Evolutionary conservation across 768 basidiomycete species (phyloP).

Genomic region (Pluteus cervinus): DNA sequence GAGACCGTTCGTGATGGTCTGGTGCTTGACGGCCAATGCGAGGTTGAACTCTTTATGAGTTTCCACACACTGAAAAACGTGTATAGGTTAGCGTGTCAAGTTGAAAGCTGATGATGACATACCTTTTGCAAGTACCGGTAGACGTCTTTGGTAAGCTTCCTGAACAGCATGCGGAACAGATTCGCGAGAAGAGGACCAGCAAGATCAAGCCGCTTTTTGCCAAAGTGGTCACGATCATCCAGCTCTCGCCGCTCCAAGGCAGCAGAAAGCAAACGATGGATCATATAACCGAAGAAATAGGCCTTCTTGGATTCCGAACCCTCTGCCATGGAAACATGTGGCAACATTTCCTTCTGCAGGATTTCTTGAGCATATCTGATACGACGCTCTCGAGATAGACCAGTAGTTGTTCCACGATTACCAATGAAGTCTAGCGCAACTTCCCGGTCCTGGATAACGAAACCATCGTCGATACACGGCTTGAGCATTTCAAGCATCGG

Average conservation of each 20-base stretch:
- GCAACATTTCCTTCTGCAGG: slow-evolving; percentile 96
- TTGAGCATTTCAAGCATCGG: slow-evolving; percentile 98
- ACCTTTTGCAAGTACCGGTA: slow-evolving; percentile 98
- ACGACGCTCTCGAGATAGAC: slow-evolving; percentile 86
- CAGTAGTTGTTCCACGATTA: slow-evolving; percentile 92
- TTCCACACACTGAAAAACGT: slow-evolving; percentile 79
- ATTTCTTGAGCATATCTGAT: slow-evolving; percentile 97
- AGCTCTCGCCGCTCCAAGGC: slow-evolving; percentile 92
- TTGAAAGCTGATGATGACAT: slow-evolving; percentile 9
- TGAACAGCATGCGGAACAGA: slow-evolving; percentile 95
- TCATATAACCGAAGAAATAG: slow-evolving; percentile 99
- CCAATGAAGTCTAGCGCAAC: slow-evolving; percentile 98
- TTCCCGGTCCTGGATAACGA: slow-evolving; percentile 96
- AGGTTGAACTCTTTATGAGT: slow-evolving; percentile 93
- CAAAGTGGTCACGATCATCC: slow-evolving; percentile 99
- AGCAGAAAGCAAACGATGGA: slow-evolving; percentile 89
- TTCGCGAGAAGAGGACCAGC: slow-evolving; percentile 96
- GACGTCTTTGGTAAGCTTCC: slow-evolving; percentile 94
- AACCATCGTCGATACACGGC: slow-evolving; percentile 97
- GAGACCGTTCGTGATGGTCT: slow-evolving; percentile 96
- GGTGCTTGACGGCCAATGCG: slow-evolving; percentile 87
- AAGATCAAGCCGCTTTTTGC: slow-evolving; percentile 94
- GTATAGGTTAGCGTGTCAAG: neutral
- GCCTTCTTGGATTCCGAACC: slow-evolving; percentile 98
- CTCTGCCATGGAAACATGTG: slow-evolving; percentile 93